Percentiles rank a stretch among this genome's conserved stretches.
These are phyloP conservation scores for Fraxinus floribunda DNA, from an alignment of 305 asterid genomes.

Conservation along the genomic window DNA sequence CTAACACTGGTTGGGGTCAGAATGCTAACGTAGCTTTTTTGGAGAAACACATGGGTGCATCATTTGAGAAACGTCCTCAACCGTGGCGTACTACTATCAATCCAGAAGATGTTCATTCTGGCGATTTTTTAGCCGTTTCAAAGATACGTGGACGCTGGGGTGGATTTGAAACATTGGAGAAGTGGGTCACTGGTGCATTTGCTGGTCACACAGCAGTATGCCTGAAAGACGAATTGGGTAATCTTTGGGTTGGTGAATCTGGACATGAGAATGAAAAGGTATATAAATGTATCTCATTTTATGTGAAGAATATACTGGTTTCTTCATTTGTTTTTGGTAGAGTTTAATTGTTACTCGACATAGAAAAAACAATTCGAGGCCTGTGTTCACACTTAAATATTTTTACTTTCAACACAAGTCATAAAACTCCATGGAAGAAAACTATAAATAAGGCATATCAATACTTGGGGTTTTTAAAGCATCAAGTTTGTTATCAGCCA, in stretches of 20 bases:
- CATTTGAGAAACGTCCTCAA: slow-evolving; percentile 67
- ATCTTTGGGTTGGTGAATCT: slow-evolving; percentile 97
- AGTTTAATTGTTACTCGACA: not conserved
- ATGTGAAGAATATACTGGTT: not conserved
- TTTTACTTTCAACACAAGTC: not conserved
- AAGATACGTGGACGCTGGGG: slow-evolving; percentile 99
- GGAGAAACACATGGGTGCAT: slow-evolving; percentile 91
- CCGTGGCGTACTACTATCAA: slow-evolving; percentile 64
- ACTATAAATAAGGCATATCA: not conserved
- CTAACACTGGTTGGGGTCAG: slow-evolving; percentile 96
- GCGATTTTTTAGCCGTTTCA: slow-evolving; percentile 90
- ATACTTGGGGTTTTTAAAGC: not conserved
- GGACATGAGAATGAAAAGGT: slow-evolving; percentile 99
- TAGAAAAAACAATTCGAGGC: not conserved
- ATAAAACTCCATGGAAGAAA: not conserved
- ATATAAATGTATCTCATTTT: not conserved
- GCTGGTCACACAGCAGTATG: slow-evolving; percentile 99
- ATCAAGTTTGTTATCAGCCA: not conserved
- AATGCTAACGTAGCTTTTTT: slow-evolving; percentile 85
- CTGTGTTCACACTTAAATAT: not conserved
- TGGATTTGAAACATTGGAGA: slow-evolving; percentile 98
- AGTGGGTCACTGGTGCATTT: slow-evolving; percentile 99
- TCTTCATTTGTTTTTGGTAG: not conserved
- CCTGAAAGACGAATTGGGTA: slow-evolving; percentile 81
- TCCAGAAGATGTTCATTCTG: slow-evolving; percentile 81